Base-by-base conservation (phyloP, 495 filamentous ascomycete species). In the Podospora australis region DNA sequence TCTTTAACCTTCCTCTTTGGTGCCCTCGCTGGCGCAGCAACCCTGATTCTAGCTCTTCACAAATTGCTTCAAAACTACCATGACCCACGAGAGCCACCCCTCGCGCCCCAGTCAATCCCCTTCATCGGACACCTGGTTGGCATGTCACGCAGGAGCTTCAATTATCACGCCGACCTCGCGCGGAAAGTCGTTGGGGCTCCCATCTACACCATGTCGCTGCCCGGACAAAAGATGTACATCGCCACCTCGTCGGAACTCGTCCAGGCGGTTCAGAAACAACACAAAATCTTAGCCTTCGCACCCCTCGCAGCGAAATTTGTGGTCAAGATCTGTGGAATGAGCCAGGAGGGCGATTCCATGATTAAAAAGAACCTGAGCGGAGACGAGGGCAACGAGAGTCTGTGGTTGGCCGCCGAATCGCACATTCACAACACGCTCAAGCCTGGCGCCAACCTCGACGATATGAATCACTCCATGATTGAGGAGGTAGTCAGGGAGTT, bases 261-360 rank as follows among this genome's bases (percentile, higher is more conserved):
- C 43, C 57, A 62, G 36, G 35, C 51, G 11, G 58, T 57, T 9
- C 66, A 72, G 40, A 59, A 58, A 16, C 65, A 65, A 23, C 54
- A 54, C 46, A 57, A 57, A 25, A 48, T 42, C 2, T 57, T 72
- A n/a, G 58, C 65, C 17, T 70, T 70, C 44, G 54, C 58, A 7
- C 66, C 70, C 4, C 62, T 71, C 28, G 64, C 56, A 29, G 60
- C 61, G 30, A 69, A 69, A 41, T 60, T 65, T 25, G 59, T 62
- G 9, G 48, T 46, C 6, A 63, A 46, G 4, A 52, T 70, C 3
- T 59, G 56, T 42, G 68, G 63, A 1, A 22, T 48, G 24, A 67
- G 66, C 39, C 20, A 39, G 7, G 58, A 61, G 20, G 62, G 54
- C 4, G 50, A 60, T 40, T n/a, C 4, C 9, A 14, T 36, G n/a